Base-by-base conservation (phyloP, 352 stramenopile genomes). In the Phytopythium boreale region DNA sequence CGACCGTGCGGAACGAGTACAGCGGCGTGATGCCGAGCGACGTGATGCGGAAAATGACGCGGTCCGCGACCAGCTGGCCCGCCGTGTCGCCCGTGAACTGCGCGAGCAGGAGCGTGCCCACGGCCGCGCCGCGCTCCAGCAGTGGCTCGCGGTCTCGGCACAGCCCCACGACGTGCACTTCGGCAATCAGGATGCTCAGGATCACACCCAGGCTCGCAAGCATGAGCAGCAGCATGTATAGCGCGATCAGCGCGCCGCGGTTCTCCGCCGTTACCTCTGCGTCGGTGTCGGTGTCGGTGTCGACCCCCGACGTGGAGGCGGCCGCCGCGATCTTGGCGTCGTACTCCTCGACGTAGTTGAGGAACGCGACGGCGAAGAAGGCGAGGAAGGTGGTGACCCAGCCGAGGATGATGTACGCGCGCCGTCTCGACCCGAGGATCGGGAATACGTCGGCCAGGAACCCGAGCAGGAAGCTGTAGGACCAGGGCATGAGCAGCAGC, bases 151-250 rank as follows among this genome's bases (percentile, higher is more conserved):
- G 75, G 34, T 60, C 55, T 36, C 81, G 80, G n/a, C 76, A 86
- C 66, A 85, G 80, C 4, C 74, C 72, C 26, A 91, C 67, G 3
- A 88, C 68, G 61, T 90, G 87, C 31, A 80, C 75, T 58, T 90
- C 75, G 8, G 62, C 67, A 26, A 83, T 81, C 24, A 86, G 51
- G 50, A 90, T 59, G 29, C 67, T 73, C 20, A 90, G 57, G 39
- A 87, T 75, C 24, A 70, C 64, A 12, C 81, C 79, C 43, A 88
- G 84, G 52, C 68, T 84, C 24, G 79, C 74, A 14, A 82, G n/a
- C 43, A 76, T 74, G 10, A 90, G 61, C 14, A 90, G 63, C 19
- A 62, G 67, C 15, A 84, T 64, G 59, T 82, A 80, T 22, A 62
- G 62, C 24, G 80, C 67, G n/a, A 86, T 75, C 22, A 84, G 50